Conservation (phyloP, 345 rosid species). For the Bruguiera parviflora region DNA sequence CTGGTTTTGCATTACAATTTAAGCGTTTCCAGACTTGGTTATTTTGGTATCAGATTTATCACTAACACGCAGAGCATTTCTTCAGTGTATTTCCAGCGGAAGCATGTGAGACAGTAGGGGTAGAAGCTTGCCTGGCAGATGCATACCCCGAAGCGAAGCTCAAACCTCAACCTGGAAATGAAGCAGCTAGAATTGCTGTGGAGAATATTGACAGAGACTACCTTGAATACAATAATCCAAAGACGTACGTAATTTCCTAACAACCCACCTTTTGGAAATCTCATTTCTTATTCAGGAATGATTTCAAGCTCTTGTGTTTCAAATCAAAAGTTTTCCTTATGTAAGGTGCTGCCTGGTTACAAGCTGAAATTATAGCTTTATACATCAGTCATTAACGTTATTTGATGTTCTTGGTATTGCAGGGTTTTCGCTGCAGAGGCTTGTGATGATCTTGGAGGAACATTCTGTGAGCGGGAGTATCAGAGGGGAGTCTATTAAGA, state of each 20-base stretch:
- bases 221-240: conserved; percentile 28
- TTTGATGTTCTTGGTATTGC: conserved; percentile 1
- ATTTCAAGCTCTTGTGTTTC: too few relatives aligned
- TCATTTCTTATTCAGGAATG: too few relatives aligned
- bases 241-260: conserved; percentile 38
- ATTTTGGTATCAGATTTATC: neutral
- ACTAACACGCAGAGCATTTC: neutral
- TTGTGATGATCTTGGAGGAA: conserved; percentile 38
- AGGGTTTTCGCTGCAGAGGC: conserved; percentile 42
- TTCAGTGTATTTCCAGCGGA: conserved; percentile 77
- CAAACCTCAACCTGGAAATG: conserved; percentile 14
- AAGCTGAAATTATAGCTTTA: too few relatives aligned
- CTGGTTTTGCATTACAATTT: too few relatives aligned
- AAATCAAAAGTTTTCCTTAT: too few relatives aligned
- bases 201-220: conserved; percentile 29
- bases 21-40: too few relatives aligned
- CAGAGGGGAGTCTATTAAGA: conserved; percentile 31
- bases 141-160: conserved; percentile 57
- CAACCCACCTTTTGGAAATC: too few relatives aligned
- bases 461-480: conserved; percentile 27
- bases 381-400: too few relatives aligned
- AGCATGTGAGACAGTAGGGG: conserved; percentile 70
- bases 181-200: conserved; percentile 5
- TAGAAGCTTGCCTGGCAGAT: conserved; percentile 66
- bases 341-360: too few relatives aligned